Base-by-base conservation (phyloP, 2,329 filamentous ascomycete genomes). In the Aspergillus calidoustus region DNA sequence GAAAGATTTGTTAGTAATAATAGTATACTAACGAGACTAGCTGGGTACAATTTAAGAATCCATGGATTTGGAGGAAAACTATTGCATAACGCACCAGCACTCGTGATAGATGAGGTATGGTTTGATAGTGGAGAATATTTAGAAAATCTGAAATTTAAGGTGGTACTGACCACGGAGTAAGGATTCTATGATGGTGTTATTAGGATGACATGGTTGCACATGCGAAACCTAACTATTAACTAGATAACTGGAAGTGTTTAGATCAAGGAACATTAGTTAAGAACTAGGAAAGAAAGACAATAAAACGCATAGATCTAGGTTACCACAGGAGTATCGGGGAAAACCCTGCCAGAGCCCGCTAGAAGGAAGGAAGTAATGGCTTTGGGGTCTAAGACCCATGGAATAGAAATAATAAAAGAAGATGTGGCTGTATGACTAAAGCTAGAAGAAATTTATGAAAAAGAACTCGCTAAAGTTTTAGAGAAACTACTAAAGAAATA, bases 121-220 rank as follows among this genome's bases (percentile, higher is more conserved):
- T 13, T 56, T 15, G 34, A 48, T 13, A 28, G 28, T 17, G 11
- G 46, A 48, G 11, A 56, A 17, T 56, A 56, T 13, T 22, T 3
- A 2, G 25, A 30, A 4, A 30, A 30, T 2, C 1, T 49, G n/a
- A 34, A 8, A 4, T 56, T 56, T 30, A 56, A 56, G 25, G 48
- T 56, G 7, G 7, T 19, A 7, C 23, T 15, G 1, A 38, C 4
- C 28, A 22, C 13, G 13, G 13, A 47, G 13, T 2, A 23, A 48
- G 23, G 47, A 56, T 7, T 56, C 7, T 56, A 56, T 38, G 41
- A 56, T 48, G 38, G 3, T 19, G 17, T 56, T 17, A 19, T 56
- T 11, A 19, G 46, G 17, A 56, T 56, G 31, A 55, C n/a, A 38
- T 38, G 31, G 31, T 4, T 38, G 3, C 4, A 38, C 3, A 15